Evolutionary conservation across 2,329 filamentous ascomycete genomes (phyloP).

Genomic region (Neonectria sp.): DNA sequence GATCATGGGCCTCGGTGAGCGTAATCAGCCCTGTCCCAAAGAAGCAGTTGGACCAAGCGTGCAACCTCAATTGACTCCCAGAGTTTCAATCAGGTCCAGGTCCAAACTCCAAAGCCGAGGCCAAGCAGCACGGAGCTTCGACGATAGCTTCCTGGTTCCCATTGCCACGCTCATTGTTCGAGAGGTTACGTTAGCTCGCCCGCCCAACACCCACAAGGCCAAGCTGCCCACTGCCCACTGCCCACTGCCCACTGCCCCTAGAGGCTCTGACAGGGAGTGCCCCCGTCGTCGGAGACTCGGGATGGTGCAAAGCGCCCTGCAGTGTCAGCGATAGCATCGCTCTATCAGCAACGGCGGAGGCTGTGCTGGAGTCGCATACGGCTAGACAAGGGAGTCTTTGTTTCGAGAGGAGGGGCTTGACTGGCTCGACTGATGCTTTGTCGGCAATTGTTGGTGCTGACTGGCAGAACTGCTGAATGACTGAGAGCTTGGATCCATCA

Average conservation of each 20-base stretch:
- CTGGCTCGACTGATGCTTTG: slow-evolving; percentile 2
- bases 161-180: slow-evolving; percentile 1
- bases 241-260: not conserved
- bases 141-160: not conserved
- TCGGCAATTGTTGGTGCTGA: slow-evolving; percentile 41
- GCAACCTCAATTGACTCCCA: slow-evolving; percentile 18
- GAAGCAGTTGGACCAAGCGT: slow-evolving; percentile 37
- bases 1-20: slow-evolving; percentile 27
- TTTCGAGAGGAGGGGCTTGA: slow-evolving; percentile 47
- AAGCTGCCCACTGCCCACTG: not conserved
- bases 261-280: slow-evolving; percentile 37
- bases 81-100: slow-evolving; percentile 9
- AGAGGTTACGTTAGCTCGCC: slow-evolving; percentile 15
- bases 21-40: slow-evolving; percentile 34
- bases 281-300: slow-evolving; percentile 37
- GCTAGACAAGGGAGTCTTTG: slow-evolving; percentile 36
- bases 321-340: slow-evolving; percentile 44
- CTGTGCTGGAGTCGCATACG: slow-evolving; percentile 39
- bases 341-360: slow-evolving; percentile 43
- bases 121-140: not conserved
- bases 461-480: slow-evolving; percentile 7
- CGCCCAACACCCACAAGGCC: not conserved
- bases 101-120: not conserved
- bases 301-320: slow-evolving; percentile 39
- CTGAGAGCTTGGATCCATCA: slow-evolving; percentile 33